Percentiles rank a stretch among this genome's conserved stretches.
These are phyloP conservation scores for Oldenlandia corymbosa DNA, from an alignment of 257 asterid species.

Conservation along the genomic window DNA sequence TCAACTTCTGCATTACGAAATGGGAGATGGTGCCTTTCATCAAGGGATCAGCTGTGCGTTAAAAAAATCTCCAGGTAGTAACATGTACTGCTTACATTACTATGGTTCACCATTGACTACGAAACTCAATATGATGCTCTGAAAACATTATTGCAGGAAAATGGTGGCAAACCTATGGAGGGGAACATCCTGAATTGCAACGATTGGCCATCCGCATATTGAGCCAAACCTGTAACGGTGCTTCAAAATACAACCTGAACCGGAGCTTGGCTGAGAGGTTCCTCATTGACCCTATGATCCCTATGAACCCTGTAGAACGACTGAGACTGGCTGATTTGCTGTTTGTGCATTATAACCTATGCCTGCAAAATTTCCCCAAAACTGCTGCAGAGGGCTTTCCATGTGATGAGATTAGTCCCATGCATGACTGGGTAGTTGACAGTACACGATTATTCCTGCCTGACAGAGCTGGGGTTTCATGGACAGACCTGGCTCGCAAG, in stretches of 20 bases:
- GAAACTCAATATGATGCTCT: background rate
- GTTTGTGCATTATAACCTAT: slow-evolving; percentile 47
- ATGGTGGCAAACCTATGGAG: background rate
- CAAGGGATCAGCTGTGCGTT: background rate
- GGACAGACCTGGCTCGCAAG: no score
- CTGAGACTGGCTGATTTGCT: slow-evolving; percentile 28
- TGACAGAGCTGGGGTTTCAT: background rate
- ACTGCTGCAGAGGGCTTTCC: slow-evolving; percentile 6
- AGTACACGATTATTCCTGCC: background rate
- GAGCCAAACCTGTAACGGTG: slow-evolving; percentile 1
- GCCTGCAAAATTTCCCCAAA: slow-evolving; percentile 30
- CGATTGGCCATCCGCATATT: background rate
- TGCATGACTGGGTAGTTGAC: slow-evolving; percentile 29
- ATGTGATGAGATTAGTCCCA: slow-evolving; percentile 17
- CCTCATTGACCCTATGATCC: slow-evolving; percentile 9
- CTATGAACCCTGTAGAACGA: slow-evolving; percentile 25
- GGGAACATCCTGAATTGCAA: background rate
- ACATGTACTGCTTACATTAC: background rate
- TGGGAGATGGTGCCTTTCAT: background rate
- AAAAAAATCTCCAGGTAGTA: background rate
- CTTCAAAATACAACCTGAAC: background rate
- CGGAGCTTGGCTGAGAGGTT: slow-evolving; percentile 5
- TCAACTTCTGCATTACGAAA: no score
- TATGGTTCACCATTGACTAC: background rate
- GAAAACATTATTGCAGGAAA: background rate